These are phyloP conservation scores for Dichomitus squalens DNA, from an alignment of 1,284 basidiomycete species.

Conservation along the genomic window DNA sequence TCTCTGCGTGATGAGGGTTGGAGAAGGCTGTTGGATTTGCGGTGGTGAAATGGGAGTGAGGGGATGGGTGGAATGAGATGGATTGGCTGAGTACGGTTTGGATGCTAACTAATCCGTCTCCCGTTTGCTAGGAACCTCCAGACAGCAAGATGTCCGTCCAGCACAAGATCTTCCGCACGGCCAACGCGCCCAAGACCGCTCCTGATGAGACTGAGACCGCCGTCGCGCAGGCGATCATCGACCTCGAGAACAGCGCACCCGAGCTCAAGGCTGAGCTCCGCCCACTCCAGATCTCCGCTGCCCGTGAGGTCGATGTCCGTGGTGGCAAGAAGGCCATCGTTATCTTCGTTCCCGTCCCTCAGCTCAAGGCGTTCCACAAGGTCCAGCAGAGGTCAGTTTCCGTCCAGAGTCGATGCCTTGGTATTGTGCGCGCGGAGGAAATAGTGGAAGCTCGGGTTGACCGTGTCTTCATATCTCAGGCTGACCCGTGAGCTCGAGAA, in stretches of 20 bases:
- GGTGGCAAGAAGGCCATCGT: conserved; percentile 99
- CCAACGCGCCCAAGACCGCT: conserved; percentile 89
- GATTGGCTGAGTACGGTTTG: conserved; percentile 40
- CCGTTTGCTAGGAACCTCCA: conserved; percentile 30
- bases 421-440: neutral
- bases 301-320: conserved; percentile 98
- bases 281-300: conserved; percentile 95
- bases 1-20: conserved; percentile 15
- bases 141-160: conserved; percentile 69
- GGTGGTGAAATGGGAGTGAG: conserved; percentile 18
- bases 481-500: conserved; percentile 99
- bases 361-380: conserved; percentile 99
- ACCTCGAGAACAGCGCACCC: conserved; percentile 97
- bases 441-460: neutral
- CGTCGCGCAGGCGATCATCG: conserved; percentile 95
- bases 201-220: conserved; percentile 92
- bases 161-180: conserved; percentile 93
- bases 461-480: conserved; percentile 45
- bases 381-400: conserved; percentile 88
- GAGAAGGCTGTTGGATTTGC: conserved; percentile 14
- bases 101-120: conserved; percentile 47
- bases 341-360: conserved; percentile 97
- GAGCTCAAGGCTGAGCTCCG: conserved; percentile 98
- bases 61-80: conserved; percentile 47
- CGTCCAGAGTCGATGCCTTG: neutral